A percentile compares a stretch with the other conserved stretches of the same genome.
Conservation (phyloP, 2,329 filamentous ascomycete species). For the Claviceps sp. region DNA sequence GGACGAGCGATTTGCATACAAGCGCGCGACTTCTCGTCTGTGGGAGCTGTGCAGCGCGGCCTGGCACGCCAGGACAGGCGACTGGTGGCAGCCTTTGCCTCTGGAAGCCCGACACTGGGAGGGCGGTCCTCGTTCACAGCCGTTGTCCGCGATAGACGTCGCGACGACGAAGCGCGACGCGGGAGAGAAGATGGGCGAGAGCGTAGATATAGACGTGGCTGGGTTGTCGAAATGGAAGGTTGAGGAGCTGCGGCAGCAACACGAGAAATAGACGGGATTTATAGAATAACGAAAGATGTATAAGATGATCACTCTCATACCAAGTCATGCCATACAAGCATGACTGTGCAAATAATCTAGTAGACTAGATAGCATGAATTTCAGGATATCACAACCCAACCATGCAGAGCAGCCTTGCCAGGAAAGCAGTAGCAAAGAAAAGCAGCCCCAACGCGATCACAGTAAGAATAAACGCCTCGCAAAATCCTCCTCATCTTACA, state of each 20-base stretch:
- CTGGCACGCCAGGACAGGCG: constrained; percentile 53
- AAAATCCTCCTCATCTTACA: neutral
- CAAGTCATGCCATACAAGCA: neutral
- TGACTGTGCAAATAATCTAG: neutral
- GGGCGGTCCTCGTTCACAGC: constrained; percentile 17
- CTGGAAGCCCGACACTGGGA: constrained; percentile 56
- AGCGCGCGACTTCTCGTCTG: constrained; percentile 59
- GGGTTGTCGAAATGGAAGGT: constrained; percentile 26
- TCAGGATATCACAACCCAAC: neutral
- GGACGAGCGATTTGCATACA: constrained; percentile 72
- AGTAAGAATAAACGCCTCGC: neutral
- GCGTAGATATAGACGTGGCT: constrained; percentile 23
- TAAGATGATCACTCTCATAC: neutral
- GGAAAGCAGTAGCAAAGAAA: neutral
- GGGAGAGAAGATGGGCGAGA: constrained; percentile 20
- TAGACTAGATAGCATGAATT: neutral
- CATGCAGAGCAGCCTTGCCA: neutral
- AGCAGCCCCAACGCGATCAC: neutral
- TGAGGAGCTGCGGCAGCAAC: constrained; percentile 18
- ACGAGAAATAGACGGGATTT: constrained; percentile 3
- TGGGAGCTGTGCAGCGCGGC: constrained; percentile 67
- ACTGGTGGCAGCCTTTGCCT: constrained; percentile 62
- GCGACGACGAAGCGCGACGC: constrained; percentile 2
- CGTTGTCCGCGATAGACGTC: constrained; percentile 5
- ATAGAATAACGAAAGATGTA: neutral